Conservation (phyloP, 176 grass and related monocot species). For the Eremochloa ophiuroides region DNA sequence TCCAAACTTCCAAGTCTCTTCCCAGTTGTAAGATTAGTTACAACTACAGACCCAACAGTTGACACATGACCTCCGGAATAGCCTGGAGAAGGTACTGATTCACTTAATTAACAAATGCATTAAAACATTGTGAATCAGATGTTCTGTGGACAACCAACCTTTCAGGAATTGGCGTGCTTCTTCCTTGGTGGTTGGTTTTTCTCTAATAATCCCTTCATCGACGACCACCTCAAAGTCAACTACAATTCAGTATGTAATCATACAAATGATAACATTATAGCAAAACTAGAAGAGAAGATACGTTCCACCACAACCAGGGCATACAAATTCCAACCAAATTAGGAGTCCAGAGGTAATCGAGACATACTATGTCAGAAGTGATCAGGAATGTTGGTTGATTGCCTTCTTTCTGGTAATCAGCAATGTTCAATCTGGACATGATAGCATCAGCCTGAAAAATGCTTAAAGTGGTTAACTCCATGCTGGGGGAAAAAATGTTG, state of each 20-base stretch:
- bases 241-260: constrained; percentile 58
- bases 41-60: constrained; percentile 77
- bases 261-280: constrained; percentile 17
- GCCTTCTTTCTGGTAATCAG: constrained; percentile 63
- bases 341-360: background rate
- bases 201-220: constrained; percentile 94
- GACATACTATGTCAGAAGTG: constrained; percentile 97
- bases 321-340: background rate
- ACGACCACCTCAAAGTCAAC: constrained; percentile 87
- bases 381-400: constrained; percentile 57
- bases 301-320: background rate
- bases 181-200: constrained; percentile 89
- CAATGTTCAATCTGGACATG: constrained; percentile 65
- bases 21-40: constrained; percentile 88
- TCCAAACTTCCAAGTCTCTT: constrained; percentile 64
- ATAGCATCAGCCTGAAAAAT: constrained; percentile 87
- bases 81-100: constrained; percentile 34
- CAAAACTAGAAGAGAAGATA: background rate
- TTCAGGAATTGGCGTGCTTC: constrained; percentile 95
- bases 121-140: constrained; percentile 6
- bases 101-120: constrained; percentile 1
- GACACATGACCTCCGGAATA: constrained; percentile 92
- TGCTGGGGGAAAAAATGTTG: background rate
- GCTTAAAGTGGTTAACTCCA: background rate
- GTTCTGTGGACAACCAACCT: constrained; percentile 32